Percentiles rank a stretch among this genome's conserved stretches.
phyloP scores from a whole-genome alignment of 805 yeast species.

The Danielia reshetovae region DNA sequence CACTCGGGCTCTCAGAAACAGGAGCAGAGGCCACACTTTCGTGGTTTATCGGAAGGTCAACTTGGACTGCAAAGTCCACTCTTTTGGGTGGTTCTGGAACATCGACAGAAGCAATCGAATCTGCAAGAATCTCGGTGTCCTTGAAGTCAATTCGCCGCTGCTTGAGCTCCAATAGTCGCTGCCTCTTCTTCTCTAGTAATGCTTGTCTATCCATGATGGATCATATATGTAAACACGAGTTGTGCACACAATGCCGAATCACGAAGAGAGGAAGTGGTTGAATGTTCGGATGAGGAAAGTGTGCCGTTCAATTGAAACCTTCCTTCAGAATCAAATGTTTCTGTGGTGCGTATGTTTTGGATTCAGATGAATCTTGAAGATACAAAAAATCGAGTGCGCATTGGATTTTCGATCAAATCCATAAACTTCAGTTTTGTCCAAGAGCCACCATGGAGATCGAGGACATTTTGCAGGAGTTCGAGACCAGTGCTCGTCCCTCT shows the following conservation, averaged over 20 bases:
- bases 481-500: slow-evolving; percentile 22
- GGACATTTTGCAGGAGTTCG: slow-evolving; percentile 67
- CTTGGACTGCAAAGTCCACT: slow-evolving; percentile 28
- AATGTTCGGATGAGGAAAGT: no score
- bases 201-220: slow-evolving; percentile 39
- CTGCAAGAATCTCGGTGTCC: slow-evolving; percentile 4
- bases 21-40: neutral
- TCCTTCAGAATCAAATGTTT: no score
- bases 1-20: neutral
- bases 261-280: no score
- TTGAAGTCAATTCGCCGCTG: slow-evolving; percentile 19
- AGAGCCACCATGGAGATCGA: slow-evolving; percentile 54
- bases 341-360: no score
- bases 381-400: no score
- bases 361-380: no score
- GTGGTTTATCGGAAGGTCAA: slow-evolving; percentile 13
- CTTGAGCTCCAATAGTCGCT: slow-evolving; percentile 27
- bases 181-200: slow-evolving; percentile 37
- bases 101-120: no score
- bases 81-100: slow-evolving; percentile 6
- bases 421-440: no score
- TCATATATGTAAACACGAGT: no score
- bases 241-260: no score
- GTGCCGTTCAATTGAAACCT: no score
- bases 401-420: no score